Conservation (phyloP, 129 eudicot genomes). For the Flaveria sonorensis region DNA sequence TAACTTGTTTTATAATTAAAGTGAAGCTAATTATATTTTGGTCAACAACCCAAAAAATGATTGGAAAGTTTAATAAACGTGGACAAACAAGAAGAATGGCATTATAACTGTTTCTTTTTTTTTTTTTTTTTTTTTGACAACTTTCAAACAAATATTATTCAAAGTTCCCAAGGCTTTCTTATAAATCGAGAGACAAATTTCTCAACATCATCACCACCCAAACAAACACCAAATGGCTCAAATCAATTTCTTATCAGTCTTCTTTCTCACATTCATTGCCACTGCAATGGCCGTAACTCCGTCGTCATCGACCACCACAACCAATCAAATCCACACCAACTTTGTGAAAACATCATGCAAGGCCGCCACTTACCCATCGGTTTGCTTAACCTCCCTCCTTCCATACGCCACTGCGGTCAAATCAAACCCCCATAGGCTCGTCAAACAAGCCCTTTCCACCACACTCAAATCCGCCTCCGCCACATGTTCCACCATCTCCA, state of each 20-base stretch:
- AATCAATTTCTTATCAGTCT: background rate
- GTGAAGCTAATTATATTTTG: background rate
- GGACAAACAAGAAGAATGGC: background rate
- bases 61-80: background rate
- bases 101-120: background rate
- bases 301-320: slow-evolving; percentile 12
- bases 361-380: slow-evolving; percentile 51
- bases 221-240: slow-evolving; percentile 23
- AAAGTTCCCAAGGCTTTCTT: background rate
- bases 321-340: slow-evolving; percentile 24
- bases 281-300: background rate
- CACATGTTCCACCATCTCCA: slow-evolving; percentile 39
- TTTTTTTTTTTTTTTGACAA: background rate
- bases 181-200: background rate
- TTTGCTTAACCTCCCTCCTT: slow-evolving; percentile 50
- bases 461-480: slow-evolving; percentile 44
- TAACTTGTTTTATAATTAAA: background rate
- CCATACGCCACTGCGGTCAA: slow-evolving; percentile 57
- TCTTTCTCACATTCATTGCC: slow-evolving; percentile 22
- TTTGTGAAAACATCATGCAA: slow-evolving; percentile 55
- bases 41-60: background rate
- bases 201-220: background rate
- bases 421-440: slow-evolving; percentile 40
- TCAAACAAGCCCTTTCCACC: slow-evolving; percentile 50
- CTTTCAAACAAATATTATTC: background rate